These are phyloP conservation scores for Cyanodermella asteris DNA, from an alignment of 2,329 filamentous ascomycete species.

Conservation along the genomic window DNA sequence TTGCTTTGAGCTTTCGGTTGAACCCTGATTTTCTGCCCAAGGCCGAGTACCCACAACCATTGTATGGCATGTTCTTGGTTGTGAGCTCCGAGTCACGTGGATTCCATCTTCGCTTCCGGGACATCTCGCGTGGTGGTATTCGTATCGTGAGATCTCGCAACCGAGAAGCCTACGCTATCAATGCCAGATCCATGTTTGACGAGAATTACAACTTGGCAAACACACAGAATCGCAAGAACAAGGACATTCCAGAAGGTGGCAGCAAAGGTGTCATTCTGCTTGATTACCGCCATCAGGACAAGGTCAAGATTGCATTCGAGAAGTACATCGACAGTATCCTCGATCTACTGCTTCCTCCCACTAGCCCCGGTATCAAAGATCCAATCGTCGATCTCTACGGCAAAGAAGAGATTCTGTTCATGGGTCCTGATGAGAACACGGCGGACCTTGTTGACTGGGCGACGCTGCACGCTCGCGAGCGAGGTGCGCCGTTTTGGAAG, in stretches of 20 bases:
- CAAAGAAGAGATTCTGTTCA: conserved; percentile 91
- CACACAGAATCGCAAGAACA: conserved; percentile 98
- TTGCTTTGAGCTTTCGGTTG: conserved; percentile 87
- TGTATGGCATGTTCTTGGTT: conserved; percentile 97
- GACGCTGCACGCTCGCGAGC: conserved; percentile 72
- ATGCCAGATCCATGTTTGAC: conserved; percentile 87
- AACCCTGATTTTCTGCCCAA: conserved; percentile 74
- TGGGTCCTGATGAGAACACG: conserved; percentile 98
- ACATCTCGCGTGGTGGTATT: conserved; percentile 90
- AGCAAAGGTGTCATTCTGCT: conserved; percentile 95
- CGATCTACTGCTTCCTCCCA: conserved; percentile 73
- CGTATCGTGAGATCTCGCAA: conserved; percentile 96
- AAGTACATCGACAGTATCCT: conserved; percentile 99
- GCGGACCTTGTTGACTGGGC: conserved; percentile 95
- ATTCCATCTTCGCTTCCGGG: conserved; percentile 92
- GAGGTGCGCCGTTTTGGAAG: conserved; percentile 97
- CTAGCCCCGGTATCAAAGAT: conserved; percentile 94
- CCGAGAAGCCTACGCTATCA: conserved; percentile 88
- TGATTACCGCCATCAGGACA: conserved; percentile 84
- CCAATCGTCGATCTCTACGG: conserved; percentile 89
- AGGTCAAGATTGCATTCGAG: conserved; percentile 78
- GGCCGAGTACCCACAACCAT: conserved; percentile 75
- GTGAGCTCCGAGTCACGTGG: conserved; percentile 92
- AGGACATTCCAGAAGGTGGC: conserved; percentile 94
- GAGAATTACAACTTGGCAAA: conserved; percentile 98